Conservation (phyloP, 2,329 filamentous ascomycete genomes). For the Hymenoscyphus fructigenus region DNA sequence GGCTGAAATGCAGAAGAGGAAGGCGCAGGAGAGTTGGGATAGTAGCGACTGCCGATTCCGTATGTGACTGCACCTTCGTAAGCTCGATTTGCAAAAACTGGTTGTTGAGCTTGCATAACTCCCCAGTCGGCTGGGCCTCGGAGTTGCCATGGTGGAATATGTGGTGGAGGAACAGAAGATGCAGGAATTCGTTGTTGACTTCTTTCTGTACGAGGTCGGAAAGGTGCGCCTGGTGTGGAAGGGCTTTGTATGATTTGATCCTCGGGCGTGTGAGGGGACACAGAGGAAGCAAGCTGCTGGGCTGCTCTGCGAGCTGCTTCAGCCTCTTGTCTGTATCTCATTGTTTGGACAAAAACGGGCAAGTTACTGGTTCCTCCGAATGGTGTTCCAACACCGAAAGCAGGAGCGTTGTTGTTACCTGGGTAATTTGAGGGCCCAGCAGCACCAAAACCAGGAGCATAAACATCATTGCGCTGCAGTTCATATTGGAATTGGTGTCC, state of each 20-base stretch:
- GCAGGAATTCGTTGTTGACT: too few species aligned
- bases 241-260: too few species aligned
- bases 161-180: background rate
- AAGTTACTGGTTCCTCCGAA: too few species aligned
- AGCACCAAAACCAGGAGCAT: background rate
- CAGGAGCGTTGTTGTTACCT: background rate
- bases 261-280: too few species aligned
- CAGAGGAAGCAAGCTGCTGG: too few species aligned
- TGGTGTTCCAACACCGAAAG: background rate
- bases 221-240: too few species aligned
- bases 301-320: too few species aligned
- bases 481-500: too few species aligned
- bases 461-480: background rate
- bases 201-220: too few species aligned
- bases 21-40: background rate
- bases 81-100: background rate
- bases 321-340: too few species aligned
- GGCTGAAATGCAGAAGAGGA: background rate
- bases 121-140: background rate
- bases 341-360: too few species aligned
- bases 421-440: background rate
- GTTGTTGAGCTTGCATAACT: background rate
- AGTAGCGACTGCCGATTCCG: background rate
- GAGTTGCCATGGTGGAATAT: too few species aligned
- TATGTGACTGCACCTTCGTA: background rate